A percentile compares a stretch with the other conserved stretches of the same genome.
Conservation (phyloP, 108 stramenopile species). For the Nitzschia sp. region DNA sequence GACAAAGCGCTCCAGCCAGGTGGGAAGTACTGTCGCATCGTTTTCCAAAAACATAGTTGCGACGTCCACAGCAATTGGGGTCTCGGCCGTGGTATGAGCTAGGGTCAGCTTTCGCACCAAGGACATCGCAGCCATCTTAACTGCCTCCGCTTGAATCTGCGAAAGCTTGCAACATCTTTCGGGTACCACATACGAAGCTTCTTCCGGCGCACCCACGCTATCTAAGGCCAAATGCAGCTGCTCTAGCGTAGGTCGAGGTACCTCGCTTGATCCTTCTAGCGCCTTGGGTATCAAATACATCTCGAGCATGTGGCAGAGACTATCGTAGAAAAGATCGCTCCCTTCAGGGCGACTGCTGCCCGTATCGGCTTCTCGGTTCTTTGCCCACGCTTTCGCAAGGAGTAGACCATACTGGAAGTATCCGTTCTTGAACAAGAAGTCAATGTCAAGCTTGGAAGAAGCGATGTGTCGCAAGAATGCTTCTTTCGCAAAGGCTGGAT, state of each 20-base stretch:
- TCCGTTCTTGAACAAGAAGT: constrained; percentile 59
- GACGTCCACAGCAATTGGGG: constrained; percentile 63
- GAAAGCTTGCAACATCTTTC: constrained; percentile 1
- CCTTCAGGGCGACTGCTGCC: constrained; percentile 51
- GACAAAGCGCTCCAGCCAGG: constrained; percentile 74
- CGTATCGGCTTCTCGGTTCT: constrained; percentile 9
- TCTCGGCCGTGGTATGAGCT: constrained; percentile 47
- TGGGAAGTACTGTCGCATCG: constrained; percentile 44
- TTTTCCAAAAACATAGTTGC: constrained; percentile 50
- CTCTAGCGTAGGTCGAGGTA: constrained; percentile 35
- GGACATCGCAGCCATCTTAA: constrained; percentile 34
- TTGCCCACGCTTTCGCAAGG: constrained; percentile 49
- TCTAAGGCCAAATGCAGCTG: constrained; percentile 35
- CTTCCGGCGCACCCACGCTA: neutral
- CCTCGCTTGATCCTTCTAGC: neutral
- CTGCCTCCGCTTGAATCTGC: neutral
- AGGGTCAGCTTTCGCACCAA: constrained; percentile 53
- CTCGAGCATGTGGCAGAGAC: constrained; percentile 58
- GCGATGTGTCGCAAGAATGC: constrained; percentile 19
- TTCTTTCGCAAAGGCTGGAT: constrained; percentile 15
- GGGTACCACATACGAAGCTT: constrained; percentile 21
- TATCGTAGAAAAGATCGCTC: constrained; percentile 55
- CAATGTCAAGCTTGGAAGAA: constrained; percentile 39
- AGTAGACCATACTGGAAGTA: constrained; percentile 69
- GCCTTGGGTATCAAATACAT: constrained; percentile 63